phyloP scores from a whole-genome alignment of 306 rosid species.

The Ormosia semicastrata region DNA sequence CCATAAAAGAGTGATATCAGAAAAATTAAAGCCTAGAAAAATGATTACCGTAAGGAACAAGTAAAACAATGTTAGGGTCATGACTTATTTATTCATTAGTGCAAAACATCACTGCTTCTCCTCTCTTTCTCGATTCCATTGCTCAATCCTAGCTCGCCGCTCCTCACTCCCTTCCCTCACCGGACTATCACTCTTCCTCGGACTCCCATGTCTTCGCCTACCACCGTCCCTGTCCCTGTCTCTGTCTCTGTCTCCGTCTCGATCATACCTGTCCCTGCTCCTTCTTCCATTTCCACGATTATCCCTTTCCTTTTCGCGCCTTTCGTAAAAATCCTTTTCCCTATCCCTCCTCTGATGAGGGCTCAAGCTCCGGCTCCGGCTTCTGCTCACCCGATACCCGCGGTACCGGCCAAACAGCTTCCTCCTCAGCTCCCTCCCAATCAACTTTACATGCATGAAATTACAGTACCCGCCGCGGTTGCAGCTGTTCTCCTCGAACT shows the following conservation, averaged over 20 bases:
- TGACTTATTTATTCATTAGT: background rate
- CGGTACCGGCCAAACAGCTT: conserved; percentile 55
- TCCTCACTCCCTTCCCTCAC: conserved; percentile 74
- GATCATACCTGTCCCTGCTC: conserved; percentile 36
- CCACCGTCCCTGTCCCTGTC: conserved; percentile 9
- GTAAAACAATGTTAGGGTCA: conserved; percentile 1
- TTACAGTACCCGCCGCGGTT: conserved; percentile 79
- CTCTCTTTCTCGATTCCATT: conserved; percentile 75
- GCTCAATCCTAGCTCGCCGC: conserved; percentile 72
- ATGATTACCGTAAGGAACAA: conserved; percentile 8
- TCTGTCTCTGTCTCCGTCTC: conserved; percentile 27
- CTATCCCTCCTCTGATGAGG: conserved; percentile 44
- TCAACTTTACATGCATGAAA: conserved; percentile 73
- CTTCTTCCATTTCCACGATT: conserved; percentile 17
- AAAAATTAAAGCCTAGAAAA: conserved; percentile 13
- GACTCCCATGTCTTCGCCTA: conserved; percentile 27
- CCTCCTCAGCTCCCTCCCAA: conserved; percentile 63
- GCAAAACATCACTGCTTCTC: conserved; percentile 33
- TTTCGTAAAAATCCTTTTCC: conserved; percentile 35
- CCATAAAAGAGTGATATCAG: background rate
- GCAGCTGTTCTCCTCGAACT: conserved; percentile 68
- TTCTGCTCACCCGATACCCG: conserved; percentile 37
- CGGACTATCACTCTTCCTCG: conserved; percentile 45
- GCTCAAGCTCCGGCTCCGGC: conserved; percentile 51
- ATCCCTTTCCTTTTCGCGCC: conserved; percentile 35